These are phyloP conservation scores for Cicer chorassanicum DNA, from an alignment of 306 rosid species.

Conservation along the genomic window DNA sequence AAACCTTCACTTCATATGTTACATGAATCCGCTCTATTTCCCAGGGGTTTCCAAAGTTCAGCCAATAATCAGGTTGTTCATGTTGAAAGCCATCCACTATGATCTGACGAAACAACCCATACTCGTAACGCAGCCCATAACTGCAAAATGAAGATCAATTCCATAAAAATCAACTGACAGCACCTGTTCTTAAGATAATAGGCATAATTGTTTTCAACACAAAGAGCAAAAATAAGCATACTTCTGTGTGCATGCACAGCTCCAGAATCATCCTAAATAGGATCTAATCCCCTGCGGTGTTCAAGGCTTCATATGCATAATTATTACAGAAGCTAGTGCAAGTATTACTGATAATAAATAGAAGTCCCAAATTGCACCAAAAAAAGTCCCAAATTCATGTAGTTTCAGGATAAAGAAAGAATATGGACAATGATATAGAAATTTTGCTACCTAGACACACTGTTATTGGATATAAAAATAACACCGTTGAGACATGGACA, in stretches of 20 bases:
- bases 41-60: slow-evolving; percentile 86
- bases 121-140: slow-evolving; percentile 72
- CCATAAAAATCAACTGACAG: slow-evolving; percentile 31
- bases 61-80: slow-evolving; percentile 82
- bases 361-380: slow-evolving; percentile 10
- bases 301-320: slow-evolving; percentile 32
- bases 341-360: slow-evolving; percentile 3
- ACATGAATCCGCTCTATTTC: slow-evolving; percentile 75
- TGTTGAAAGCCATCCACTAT: slow-evolving; percentile 77
- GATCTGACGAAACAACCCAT: slow-evolving; percentile 75
- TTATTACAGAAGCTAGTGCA: slow-evolving; percentile 31
- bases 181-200: slow-evolving; percentile 26
- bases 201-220: slow-evolving; percentile 38
- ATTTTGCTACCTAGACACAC: slow-evolving; percentile 26
- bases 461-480: slow-evolving; percentile 16
- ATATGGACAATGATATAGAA: slow-evolving; percentile 18
- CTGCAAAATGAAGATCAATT: slow-evolving; percentile 52
- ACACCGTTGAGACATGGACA: slow-evolving; percentile 25
- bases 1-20: slow-evolving; percentile 77
- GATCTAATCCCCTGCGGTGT: slow-evolving; percentile 28
- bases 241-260: slow-evolving; percentile 24
- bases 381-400: slow-evolving; percentile 23
- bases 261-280: slow-evolving; percentile 29
- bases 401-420: slow-evolving; percentile 30
- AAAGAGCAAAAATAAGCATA: slow-evolving; percentile 35